A percentile compares a stretch with the other conserved stretches of the same genome.
phyloP scores from a whole-genome alignment of 2,329 filamentous ascomycete genomes.

The Arthrinium phaeospermum region DNA sequence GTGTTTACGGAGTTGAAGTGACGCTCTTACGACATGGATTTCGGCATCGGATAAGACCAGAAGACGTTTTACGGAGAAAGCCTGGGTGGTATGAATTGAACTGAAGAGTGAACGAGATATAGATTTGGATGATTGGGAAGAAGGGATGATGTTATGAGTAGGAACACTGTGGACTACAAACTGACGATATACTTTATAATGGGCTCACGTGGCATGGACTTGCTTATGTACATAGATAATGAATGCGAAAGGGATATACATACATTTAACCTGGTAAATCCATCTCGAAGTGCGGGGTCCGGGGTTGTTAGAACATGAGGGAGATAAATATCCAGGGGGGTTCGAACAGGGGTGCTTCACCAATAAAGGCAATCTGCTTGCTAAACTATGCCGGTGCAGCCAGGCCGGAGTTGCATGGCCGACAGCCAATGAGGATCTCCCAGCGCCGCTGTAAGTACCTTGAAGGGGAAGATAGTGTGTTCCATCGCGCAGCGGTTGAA shows the following conservation, averaged over 20 bases:
- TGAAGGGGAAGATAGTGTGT: conserved; percentile 2
- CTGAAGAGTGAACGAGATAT: background rate
- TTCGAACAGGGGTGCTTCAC: background rate
- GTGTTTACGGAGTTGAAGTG: background rate
- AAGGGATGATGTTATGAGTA: background rate
- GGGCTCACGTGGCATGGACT: background rate
- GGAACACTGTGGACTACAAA: background rate
- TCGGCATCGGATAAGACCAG: background rate
- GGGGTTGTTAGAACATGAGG: background rate
- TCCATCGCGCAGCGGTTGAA: background rate
- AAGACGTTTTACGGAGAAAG: background rate
- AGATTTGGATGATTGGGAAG: background rate
- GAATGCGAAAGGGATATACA: background rate
- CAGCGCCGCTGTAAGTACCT: background rate
- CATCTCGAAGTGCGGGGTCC: background rate
- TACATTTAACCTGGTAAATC: background rate
- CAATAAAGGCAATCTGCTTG: conserved; percentile 11
- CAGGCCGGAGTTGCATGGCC: background rate
- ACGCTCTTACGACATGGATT: background rate
- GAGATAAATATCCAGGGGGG: background rate
- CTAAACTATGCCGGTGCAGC: background rate
- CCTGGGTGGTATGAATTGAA: background rate
- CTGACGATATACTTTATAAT: background rate
- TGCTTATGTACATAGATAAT: background rate
- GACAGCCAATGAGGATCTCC: background rate